Evolutionary conservation across 805 yeast genomes (phyloP).

Genomic region (Wickerhamiella parazyma): DNA sequence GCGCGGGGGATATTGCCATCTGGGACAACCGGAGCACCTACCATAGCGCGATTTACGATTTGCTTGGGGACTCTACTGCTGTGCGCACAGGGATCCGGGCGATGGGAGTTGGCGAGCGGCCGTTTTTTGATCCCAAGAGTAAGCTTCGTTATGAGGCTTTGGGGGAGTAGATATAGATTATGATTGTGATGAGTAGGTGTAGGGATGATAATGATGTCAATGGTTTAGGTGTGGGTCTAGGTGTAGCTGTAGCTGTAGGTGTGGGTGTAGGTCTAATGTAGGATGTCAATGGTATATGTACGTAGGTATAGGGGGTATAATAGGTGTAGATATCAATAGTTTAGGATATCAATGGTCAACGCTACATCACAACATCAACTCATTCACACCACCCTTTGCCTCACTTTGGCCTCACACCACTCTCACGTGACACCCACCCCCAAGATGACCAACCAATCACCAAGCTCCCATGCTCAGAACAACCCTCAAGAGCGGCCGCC

Average conservation of each 20-base stretch:
- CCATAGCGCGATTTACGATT: constrained; percentile 32
- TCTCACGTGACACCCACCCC: constrained; percentile 3
- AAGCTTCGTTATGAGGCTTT: constrained; percentile 19
- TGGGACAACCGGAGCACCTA: constrained; percentile 49
- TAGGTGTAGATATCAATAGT: no score
- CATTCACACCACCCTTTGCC: neutral
- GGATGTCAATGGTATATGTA: no score
- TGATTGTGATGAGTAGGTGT: no score
- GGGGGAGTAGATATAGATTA: no score
- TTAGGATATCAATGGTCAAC: no score
- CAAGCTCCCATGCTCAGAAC: constrained; percentile 4
- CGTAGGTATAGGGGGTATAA: no score
- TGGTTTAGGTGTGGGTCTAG: neutral
- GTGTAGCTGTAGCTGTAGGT: no score
- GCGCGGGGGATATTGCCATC: constrained; percentile 38
- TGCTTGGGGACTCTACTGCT: constrained; percentile 6
- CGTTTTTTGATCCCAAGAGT: constrained; percentile 17
- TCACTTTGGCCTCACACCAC: no score
- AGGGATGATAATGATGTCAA: no score
- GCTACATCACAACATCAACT: neutral
- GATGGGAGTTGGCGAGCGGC: constrained; percentile 19
- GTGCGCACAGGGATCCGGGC: constrained; percentile 17
- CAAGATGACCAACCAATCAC: constrained; percentile 8
- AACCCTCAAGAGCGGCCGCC: constrained; percentile 7
- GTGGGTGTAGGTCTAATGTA: no score